phyloP scores from a whole-genome alignment of 371 early-diverging fungal species.

The Mortierella sp. region DNA sequence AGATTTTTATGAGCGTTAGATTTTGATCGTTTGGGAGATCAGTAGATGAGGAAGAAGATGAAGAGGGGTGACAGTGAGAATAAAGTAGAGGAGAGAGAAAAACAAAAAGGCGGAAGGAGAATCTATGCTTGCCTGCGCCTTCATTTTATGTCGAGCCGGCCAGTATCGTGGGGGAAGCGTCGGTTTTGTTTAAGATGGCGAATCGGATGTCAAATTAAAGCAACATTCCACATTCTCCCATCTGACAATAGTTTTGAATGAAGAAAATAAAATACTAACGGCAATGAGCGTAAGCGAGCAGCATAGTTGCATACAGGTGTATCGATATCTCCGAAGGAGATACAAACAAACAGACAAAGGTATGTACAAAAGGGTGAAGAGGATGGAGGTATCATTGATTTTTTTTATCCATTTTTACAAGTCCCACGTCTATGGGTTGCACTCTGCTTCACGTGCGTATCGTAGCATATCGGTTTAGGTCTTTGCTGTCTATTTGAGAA shows the following conservation, averaged over 20 bases:
- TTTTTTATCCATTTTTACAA: background rate
- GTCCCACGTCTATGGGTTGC: background rate
- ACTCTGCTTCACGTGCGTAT: background rate
- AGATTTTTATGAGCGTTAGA: background rate
- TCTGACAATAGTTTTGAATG: background rate
- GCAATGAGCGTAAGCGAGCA: too few species aligned
- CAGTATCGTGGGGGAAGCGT: too few species aligned
- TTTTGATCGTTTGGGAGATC: background rate
- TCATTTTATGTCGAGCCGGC: background rate
- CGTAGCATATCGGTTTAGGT: background rate
- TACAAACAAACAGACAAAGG: background rate
- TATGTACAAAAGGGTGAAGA: background rate
- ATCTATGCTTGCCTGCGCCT: background rate
- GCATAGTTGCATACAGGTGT: background rate
- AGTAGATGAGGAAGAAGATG: background rate
- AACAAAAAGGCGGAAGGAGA: background rate
- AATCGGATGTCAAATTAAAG: background rate
- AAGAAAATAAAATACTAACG: background rate
- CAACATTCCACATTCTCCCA: background rate
- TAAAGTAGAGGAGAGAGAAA: background rate
- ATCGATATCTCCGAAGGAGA: background rate
- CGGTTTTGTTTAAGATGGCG: constrained; percentile 12
- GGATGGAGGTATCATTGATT: background rate
- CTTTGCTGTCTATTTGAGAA: too few species aligned
- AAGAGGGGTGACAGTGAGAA: background rate